phyloP scores from a whole-genome alignment of 176 grass and related monocot genomes.

The Thalia dealbata region DNA sequence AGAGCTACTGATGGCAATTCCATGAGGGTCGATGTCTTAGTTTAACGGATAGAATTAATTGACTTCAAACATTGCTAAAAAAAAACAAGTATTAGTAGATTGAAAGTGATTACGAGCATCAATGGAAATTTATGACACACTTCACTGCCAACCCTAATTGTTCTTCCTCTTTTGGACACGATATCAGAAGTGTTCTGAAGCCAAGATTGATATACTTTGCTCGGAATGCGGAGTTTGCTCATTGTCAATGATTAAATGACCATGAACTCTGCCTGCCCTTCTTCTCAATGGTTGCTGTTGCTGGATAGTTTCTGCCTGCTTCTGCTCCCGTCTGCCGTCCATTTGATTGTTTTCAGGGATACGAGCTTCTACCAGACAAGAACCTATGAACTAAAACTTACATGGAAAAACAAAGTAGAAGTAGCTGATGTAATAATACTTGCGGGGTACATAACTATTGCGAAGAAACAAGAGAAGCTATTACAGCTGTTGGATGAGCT shows the following conservation, averaged over 20 bases:
- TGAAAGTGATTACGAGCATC: neutral
- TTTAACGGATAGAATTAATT: constrained; percentile 26
- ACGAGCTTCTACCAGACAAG: too few relatives aligned
- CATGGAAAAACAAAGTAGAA: too few relatives aligned
- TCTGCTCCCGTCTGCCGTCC: constrained; percentile 35
- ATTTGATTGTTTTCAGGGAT: constrained; percentile 3
- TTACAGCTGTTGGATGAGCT: too few relatives aligned
- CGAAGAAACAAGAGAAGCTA: too few relatives aligned
- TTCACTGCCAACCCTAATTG: constrained; percentile 40
- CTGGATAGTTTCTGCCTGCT: too few relatives aligned
- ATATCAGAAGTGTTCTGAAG: constrained; percentile 58
- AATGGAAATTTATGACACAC: neutral
- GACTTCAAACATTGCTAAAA: constrained; percentile 33
- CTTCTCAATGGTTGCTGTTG: too few relatives aligned
- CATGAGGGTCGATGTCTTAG: constrained; percentile 53
- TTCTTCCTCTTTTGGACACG: constrained; percentile 54
- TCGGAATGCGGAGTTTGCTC: constrained; percentile 57
- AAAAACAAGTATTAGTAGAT: neutral
- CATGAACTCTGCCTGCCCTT: too few relatives aligned
- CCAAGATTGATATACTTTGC: constrained; percentile 73
- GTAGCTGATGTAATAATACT: too few relatives aligned
- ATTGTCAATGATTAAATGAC: constrained; percentile 40
- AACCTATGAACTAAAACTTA: too few relatives aligned
- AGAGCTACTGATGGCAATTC: constrained; percentile 45
- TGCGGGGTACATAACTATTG: too few relatives aligned